Evolutionary conservation across 1,284 basidiomycete genomes (phyloP).

Genomic region (Meira miltonrushii): DNA sequence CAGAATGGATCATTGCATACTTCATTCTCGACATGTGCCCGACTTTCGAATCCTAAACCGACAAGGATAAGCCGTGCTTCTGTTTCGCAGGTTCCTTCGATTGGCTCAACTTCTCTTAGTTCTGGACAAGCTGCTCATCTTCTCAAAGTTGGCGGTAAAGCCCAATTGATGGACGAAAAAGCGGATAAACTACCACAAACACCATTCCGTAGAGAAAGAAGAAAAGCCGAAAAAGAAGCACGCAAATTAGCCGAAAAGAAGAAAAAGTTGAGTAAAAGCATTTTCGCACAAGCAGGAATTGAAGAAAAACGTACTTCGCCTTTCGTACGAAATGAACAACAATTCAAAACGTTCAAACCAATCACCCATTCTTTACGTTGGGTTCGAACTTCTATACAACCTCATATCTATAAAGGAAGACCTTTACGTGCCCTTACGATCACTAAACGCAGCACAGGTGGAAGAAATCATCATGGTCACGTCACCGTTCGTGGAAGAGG

Average conservation of each 20-base stretch:
- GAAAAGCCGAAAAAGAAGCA: constrained; percentile 31
- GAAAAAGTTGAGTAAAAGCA: constrained; percentile 25
- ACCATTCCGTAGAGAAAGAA: constrained; percentile 29
- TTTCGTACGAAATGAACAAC: constrained; percentile 45
- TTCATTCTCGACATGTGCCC: no score
- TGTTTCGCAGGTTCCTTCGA: no score
- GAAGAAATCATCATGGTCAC: constrained; percentile 71
- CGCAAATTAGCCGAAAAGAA: constrained; percentile 25
- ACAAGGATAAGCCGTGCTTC: no score
- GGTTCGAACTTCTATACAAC: constrained; percentile 71
- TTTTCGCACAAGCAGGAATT: constrained; percentile 43
- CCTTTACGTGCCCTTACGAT: constrained; percentile 76
- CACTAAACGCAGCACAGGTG: constrained; percentile 76
- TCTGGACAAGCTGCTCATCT: no score
- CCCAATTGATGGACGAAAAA: no score
- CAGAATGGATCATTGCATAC: no score
- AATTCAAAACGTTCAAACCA: constrained; percentile 84
- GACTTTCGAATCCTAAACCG: no score
- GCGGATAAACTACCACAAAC: background rate
- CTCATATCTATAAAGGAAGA: constrained; percentile 74
- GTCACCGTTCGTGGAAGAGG: constrained; percentile 86
- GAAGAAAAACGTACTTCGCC: constrained; percentile 33
- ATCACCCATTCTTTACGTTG: constrained; percentile 79
- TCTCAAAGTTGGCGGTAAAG: no score
- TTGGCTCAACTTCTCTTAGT: no score